Percentiles rank a stretch among this genome's conserved stretches.
Conservation (phyloP, 768 basidiomycete species). For the Russula sp. region DNA sequence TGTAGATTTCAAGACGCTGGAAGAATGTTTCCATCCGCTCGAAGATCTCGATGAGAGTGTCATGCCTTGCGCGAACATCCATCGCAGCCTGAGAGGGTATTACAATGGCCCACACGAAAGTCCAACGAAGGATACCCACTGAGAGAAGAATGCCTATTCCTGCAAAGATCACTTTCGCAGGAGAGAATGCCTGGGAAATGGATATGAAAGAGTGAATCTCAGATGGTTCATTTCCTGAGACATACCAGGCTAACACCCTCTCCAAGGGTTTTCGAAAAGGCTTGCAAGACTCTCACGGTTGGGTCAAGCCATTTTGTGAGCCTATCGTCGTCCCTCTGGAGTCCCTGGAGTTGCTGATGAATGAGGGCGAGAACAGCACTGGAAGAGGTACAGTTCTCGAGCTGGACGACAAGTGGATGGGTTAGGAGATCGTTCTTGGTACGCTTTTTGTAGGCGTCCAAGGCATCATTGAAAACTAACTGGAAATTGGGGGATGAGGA, state of each 20-base stretch:
- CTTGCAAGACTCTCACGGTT: background rate
- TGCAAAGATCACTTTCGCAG: background rate
- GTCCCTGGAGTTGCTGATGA: background rate
- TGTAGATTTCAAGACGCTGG: background rate
- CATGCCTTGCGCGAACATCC: background rate
- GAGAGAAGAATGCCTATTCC: background rate
- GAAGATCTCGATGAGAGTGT: background rate
- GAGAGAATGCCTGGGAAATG: background rate
- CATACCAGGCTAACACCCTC: background rate
- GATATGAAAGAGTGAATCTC: background rate
- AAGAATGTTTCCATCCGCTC: background rate
- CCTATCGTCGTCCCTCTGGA: background rate
- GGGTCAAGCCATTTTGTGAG: background rate
- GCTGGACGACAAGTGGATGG: background rate
- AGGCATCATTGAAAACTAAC: background rate
- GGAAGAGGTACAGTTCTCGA: background rate
- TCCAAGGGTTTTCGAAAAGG: background rate
- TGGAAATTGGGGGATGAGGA: background rate
- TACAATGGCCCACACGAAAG: background rate
- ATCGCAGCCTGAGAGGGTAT: background rate
- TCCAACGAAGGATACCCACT: background rate
- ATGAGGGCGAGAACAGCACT: background rate
- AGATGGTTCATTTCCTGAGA: background rate
- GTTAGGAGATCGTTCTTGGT: background rate
- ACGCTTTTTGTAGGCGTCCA: background rate